Conservation (phyloP, 1,284 basidiomycete genomes). For the Somion occarium region DNA sequence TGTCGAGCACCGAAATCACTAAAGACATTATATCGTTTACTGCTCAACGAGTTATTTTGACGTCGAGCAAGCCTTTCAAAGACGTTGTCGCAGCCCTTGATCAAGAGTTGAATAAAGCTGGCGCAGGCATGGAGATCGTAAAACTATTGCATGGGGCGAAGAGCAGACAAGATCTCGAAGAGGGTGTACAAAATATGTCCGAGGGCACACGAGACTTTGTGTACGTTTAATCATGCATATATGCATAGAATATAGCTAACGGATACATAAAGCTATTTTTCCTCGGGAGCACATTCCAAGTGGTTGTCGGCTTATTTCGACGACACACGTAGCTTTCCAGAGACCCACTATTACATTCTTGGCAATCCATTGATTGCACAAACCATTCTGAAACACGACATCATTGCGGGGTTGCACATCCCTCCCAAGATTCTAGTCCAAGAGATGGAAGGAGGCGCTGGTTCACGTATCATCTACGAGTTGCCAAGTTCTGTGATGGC, state of each 20-base stretch:
- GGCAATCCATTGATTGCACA: slow-evolving; percentile 53
- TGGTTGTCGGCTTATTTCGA: slow-evolving; percentile 35
- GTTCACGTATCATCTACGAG: slow-evolving; percentile 44
- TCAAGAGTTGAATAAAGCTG: slow-evolving; percentile 35
- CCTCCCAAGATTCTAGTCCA: slow-evolving; percentile 44
- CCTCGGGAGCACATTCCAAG: slow-evolving; percentile 32
- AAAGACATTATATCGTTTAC: slow-evolving; percentile 21
- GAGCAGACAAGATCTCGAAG: slow-evolving; percentile 35
- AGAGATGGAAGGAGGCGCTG: slow-evolving; percentile 33
- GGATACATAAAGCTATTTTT: slow-evolving; percentile 37
- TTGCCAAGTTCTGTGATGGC: slow-evolving; percentile 41
- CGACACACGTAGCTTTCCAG: slow-evolving; percentile 21
- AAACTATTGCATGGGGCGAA: slow-evolving; percentile 24
- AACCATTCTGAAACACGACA: slow-evolving; percentile 39
- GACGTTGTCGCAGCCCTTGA: slow-evolving; percentile 44
- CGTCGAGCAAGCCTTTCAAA: slow-evolving; percentile 34
- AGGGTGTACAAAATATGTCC: slow-evolving; percentile 24
- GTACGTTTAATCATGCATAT: slow-evolving; percentile 27
- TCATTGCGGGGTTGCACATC: slow-evolving; percentile 38
- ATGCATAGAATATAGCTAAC: not conserved
- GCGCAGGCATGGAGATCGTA: slow-evolving; percentile 26
- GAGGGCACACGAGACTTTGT: slow-evolving; percentile 36
- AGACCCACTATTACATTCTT: slow-evolving; percentile 39
- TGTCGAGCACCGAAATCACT: slow-evolving; percentile 1
- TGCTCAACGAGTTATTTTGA: slow-evolving; percentile 40